These are phyloP conservation scores for Kodamaea restingae DNA, from an alignment of 805 yeast genomes.

Conservation along the genomic window DNA sequence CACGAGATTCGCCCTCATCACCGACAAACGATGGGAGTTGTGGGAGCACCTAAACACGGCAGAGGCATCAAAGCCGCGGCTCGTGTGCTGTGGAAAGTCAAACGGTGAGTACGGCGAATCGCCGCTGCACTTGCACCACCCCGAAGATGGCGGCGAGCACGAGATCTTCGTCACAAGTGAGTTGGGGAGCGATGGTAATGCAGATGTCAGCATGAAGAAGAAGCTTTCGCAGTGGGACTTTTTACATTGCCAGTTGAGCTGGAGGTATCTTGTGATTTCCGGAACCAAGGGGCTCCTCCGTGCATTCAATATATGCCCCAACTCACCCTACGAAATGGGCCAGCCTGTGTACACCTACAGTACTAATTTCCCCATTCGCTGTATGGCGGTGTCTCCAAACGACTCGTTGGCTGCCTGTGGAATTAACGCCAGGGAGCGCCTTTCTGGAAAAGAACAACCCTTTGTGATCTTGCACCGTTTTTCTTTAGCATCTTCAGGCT, in stretches of 20 bases:
- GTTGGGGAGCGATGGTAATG: slow-evolving; percentile 16
- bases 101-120: slow-evolving; percentile 63
- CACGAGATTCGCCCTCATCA: slow-evolving; percentile 59
- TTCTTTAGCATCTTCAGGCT: slow-evolving; percentile 5
- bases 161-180: slow-evolving; percentile 14
- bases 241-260: slow-evolving; percentile 55
- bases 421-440: slow-evolving; percentile 72
- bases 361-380: slow-evolving; percentile 72
- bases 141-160: slow-evolving; percentile 21
- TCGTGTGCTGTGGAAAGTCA: slow-evolving; percentile 64
- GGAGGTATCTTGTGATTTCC: slow-evolving; percentile 57
- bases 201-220: slow-evolving; percentile 13
- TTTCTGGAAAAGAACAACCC: slow-evolving; percentile 69
- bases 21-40: slow-evolving; percentile 72
- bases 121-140: slow-evolving; percentile 14
- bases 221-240: slow-evolving; percentile 54
- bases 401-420: slow-evolving; percentile 73
- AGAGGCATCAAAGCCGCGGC: slow-evolving; percentile 39
- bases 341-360: slow-evolving; percentile 62
- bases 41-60: slow-evolving; percentile 48
- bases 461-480: slow-evolving; percentile 58
- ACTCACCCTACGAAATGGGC: slow-evolving; percentile 41
- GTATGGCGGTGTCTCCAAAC: slow-evolving; percentile 65
- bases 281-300: slow-evolving; percentile 71
- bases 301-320: slow-evolving; percentile 48